These are phyloP conservation scores for Sphagnum fallax DNA, from an alignment of 228 moss, liverwort and hornwort species.

Conservation along the genomic window DNA sequence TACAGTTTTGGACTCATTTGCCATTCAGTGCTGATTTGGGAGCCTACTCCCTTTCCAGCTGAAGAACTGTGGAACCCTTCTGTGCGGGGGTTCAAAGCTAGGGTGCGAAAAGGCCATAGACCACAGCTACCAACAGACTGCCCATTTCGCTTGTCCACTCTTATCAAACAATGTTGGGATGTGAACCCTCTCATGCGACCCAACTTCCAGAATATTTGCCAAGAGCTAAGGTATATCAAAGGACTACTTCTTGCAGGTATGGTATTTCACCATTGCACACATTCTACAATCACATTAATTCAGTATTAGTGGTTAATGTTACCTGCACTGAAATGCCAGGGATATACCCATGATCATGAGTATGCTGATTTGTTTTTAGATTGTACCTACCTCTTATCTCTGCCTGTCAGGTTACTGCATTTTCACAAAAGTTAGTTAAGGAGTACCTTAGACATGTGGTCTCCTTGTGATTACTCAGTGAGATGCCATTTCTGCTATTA, in stretches of 20 bases:
- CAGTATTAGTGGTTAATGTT: too few relatives aligned
- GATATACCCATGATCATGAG: too few relatives aligned
- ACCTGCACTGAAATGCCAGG: too few relatives aligned
- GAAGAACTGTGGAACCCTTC: not conserved
- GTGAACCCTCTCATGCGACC: conserved; percentile 6
- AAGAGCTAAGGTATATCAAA: conserved; percentile 22
- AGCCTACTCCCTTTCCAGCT: not conserved
- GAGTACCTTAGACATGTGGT: too few relatives aligned
- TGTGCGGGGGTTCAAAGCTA: not conserved
- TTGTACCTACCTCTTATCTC: too few relatives aligned
- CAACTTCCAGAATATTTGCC: conserved; percentile 14
- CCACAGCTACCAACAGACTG: not conserved
- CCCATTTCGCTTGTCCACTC: not conserved
- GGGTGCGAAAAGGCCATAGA: not conserved
- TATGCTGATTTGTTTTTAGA: too few relatives aligned
- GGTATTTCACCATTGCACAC: too few relatives aligned
- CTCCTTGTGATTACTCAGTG: too few relatives aligned
- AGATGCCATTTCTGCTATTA: too few relatives aligned
- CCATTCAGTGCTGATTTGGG: not conserved
- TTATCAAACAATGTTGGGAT: conserved; percentile 17
- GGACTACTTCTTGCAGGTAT: conserved; percentile 15
- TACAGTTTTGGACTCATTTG: not conserved
- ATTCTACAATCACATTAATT: too few relatives aligned
- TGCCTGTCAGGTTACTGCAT: too few relatives aligned
- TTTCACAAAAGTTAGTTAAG: too few relatives aligned